A percentile compares a stretch with the other conserved stretches of the same genome.
These are phyloP conservation scores for Nitzschia putrida DNA, from an alignment of 108 stramenopile species.

Conservation along the genomic window DNA sequence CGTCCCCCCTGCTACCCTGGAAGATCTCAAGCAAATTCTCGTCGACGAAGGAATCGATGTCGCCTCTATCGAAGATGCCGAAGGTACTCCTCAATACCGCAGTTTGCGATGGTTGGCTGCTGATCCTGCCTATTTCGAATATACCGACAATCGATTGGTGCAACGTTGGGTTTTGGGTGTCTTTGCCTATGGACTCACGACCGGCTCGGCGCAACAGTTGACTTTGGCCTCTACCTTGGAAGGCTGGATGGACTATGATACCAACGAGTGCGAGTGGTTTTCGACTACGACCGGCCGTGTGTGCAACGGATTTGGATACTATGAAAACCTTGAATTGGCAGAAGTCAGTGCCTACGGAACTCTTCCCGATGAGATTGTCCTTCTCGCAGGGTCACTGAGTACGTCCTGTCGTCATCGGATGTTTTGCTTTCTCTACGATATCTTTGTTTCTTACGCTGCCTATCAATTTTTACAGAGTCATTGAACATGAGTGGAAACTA, in stretches of 20 bases:
- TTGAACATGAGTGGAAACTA: slow-evolving; percentile 30
- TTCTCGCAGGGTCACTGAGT: slow-evolving; percentile 25
- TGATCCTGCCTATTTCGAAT: slow-evolving; percentile 25
- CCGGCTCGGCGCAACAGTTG: not conserved
- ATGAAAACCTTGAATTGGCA: slow-evolving; percentile 10
- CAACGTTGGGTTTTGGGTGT: slow-evolving; percentile 37
- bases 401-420: slow-evolving; percentile 10
- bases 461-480: not conserved
- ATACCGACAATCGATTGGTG: slow-evolving; percentile 27
- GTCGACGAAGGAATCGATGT: not conserved
- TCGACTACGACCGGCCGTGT: slow-evolving; percentile 1
- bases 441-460: not conserved
- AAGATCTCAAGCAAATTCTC: not conserved
- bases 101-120: slow-evolving; percentile 24
- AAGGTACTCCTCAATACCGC: slow-evolving; percentile 19
- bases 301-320: slow-evolving; percentile 26
- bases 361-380: slow-evolving; percentile 26
- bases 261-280: slow-evolving; percentile 40
- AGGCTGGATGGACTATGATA: slow-evolving; percentile 31
- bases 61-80: not conserved
- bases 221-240: not conserved
- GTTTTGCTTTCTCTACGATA: not conserved
- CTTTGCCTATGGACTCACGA: slow-evolving; percentile 3
- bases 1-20: not conserved
- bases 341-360: slow-evolving; percentile 19